Conservation (phyloP, 2,329 filamentous ascomycete genomes). For the Tolypocladium pustulatum region DNA sequence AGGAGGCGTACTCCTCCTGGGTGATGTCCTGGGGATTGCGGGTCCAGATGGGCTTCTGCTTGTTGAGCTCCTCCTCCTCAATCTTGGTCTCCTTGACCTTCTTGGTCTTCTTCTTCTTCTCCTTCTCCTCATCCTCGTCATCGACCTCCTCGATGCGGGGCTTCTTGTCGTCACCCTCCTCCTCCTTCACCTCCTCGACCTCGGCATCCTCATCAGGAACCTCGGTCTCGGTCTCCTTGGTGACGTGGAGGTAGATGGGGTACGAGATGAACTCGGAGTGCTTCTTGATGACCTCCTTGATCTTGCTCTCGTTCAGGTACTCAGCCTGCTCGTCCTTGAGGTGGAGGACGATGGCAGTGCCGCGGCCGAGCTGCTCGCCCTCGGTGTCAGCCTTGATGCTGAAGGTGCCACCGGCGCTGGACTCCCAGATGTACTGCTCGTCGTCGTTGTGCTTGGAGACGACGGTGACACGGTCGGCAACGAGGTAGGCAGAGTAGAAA, state of each 20-base stretch:
- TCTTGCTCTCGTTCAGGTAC: constrained; percentile 96
- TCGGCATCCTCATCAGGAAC: constrained; percentile 92
- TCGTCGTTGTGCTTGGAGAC: constrained; percentile 99
- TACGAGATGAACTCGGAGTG: constrained; percentile 99
- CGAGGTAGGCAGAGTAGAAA: constrained; percentile 99
- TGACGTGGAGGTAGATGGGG: constrained; percentile 99
- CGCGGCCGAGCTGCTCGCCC: constrained; percentile 81
- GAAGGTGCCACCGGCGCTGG: constrained; percentile 93
- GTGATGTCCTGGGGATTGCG: constrained; percentile 93
- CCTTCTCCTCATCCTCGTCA: constrained; percentile 71
- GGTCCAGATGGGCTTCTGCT: constrained; percentile 99
- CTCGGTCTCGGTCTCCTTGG: constrained; percentile 99
- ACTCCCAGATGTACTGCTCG: constrained; percentile 99
- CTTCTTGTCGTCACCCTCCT: constrained; percentile 85
- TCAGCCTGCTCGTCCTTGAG: constrained; percentile 98
- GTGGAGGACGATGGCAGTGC: constrained; percentile 96
- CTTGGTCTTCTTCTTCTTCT: constrained; percentile 96
- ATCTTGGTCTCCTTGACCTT: constrained; percentile 98
- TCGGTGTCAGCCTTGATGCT: constrained; percentile 84
- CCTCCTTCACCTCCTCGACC: constrained; percentile 53
- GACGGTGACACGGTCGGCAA: constrained; percentile 92
- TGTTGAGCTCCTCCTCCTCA: constrained; percentile 99
- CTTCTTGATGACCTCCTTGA: constrained; percentile 99
- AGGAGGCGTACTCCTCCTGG: constrained; percentile 92
- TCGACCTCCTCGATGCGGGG: constrained; percentile 89